Conservation (phyloP, 805 yeast species). For the Metschnikowia lachancei region DNA sequence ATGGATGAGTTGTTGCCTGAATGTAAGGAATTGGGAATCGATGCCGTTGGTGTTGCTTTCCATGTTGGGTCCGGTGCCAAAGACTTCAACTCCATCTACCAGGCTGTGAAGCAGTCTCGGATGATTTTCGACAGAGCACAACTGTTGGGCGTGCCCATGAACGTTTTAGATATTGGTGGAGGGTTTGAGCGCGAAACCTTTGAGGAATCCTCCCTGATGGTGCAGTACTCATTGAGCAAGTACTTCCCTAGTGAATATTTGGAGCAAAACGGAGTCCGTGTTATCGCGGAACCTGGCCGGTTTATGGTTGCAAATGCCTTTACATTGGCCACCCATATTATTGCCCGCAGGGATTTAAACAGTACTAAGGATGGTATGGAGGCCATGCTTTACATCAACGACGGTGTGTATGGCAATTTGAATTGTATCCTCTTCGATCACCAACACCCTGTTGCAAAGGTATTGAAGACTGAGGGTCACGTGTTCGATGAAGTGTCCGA, state of each 20-base stretch:
- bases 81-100: conserved; percentile 61
- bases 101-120: conserved; percentile 72
- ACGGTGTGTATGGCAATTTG: conserved; percentile 94
- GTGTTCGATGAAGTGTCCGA: conserved; percentile 9
- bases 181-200: conserved; percentile 75
- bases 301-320: conserved; percentile 83
- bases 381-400: conserved; percentile 84
- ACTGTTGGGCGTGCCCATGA: conserved; percentile 45
- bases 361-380: conserved; percentile 25
- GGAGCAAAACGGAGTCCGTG: conserved; percentile 28
- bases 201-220: conserved; percentile 52
- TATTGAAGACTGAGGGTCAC: conserved; percentile 43
- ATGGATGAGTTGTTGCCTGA: conserved; percentile 50
- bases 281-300: conserved; percentile 95
- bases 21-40: conserved; percentile 60
- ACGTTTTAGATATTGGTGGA: conserved; percentile 84
- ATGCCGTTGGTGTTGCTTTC: conserved; percentile 84
- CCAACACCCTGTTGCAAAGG: conserved; percentile 70
- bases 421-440: conserved; percentile 93
- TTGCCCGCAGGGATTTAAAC: conserved; percentile 66
- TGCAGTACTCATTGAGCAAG: conserved; percentile 52
- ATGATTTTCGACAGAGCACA: conserved; percentile 61
- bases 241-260: conserved; percentile 51
- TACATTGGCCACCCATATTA: conserved; percentile 78
- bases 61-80: conserved; percentile 94